These are phyloP conservation scores for Dactylonectria estremocensis DNA, from an alignment of 2,329 filamentous ascomycete genomes.

Conservation along the genomic window DNA sequence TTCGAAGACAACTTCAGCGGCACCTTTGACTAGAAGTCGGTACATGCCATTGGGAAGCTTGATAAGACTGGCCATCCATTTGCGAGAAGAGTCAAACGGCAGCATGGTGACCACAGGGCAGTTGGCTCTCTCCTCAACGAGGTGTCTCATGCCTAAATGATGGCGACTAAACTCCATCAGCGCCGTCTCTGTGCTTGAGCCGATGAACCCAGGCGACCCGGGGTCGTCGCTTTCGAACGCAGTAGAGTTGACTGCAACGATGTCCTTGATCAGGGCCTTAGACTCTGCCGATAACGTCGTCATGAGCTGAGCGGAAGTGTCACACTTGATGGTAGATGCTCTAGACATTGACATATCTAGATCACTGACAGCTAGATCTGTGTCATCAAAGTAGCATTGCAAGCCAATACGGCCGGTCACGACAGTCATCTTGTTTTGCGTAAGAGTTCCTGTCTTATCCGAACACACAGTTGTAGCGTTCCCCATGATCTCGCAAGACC, in stretches of 20 bases:
- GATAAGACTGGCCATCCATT: slow-evolving; percentile 71
- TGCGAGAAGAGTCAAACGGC: slow-evolving; percentile 68
- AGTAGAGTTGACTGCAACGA: slow-evolving; percentile 65
- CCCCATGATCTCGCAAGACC: slow-evolving; percentile 76
- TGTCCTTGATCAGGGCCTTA: slow-evolving; percentile 57
- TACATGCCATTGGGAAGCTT: slow-evolving; percentile 62
- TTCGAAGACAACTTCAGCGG: slow-evolving; percentile 69
- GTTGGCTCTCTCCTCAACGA: slow-evolving; percentile 64
- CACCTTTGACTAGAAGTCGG: slow-evolving; percentile 70
- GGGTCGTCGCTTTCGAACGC: slow-evolving; percentile 65
- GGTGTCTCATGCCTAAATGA: slow-evolving; percentile 62
- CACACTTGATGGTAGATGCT: slow-evolving; percentile 42
- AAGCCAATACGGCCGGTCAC: slow-evolving; percentile 70
- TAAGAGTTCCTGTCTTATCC: slow-evolving; percentile 77
- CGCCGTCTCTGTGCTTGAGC: slow-evolving; percentile 70
- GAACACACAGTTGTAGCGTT: slow-evolving; percentile 76
- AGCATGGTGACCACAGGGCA: slow-evolving; percentile 64
- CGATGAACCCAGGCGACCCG: slow-evolving; percentile 60
- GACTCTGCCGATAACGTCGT: slow-evolving; percentile 52
- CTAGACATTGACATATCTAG: slow-evolving; percentile 41
- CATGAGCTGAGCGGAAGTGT: slow-evolving; percentile 49
- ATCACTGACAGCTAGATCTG: slow-evolving; percentile 42
- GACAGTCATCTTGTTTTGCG: slow-evolving; percentile 75
- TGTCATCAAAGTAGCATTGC: slow-evolving; percentile 56
- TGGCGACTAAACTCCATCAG: slow-evolving; percentile 66